Conservation (phyloP, 768 basidiomycete genomes). For the Xanthoconium purpureum region DNA sequence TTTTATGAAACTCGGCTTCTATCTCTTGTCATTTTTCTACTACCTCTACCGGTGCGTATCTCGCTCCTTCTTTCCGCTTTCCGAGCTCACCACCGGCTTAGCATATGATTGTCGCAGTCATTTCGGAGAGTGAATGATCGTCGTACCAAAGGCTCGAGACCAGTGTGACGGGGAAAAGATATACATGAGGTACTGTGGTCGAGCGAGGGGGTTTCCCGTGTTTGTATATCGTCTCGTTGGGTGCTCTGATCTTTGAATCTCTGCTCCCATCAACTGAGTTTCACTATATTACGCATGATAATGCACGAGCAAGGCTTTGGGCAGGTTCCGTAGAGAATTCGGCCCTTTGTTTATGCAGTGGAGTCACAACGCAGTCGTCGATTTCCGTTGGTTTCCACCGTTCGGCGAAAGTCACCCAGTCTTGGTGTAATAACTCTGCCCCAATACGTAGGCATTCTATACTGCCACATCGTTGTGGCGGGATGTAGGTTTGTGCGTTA, state of each 20-base stretch:
- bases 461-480: too few species aligned
- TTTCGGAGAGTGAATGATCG: conserved; percentile 67
- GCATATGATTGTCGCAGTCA: conserved; percentile 87
- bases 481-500: too few species aligned
- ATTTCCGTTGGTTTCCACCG: too few species aligned
- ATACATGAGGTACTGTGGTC: conserved; percentile 8
- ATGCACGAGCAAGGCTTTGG: too few species aligned
- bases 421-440: too few species aligned
- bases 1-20: conserved; percentile 93
- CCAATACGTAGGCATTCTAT: too few species aligned
- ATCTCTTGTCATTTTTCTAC: conserved; percentile 88
- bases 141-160: neutral
- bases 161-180: conserved; percentile 4
- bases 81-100: conserved; percentile 25
- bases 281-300: too few species aligned
- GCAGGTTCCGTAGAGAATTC: too few species aligned
- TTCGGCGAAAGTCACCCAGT: too few species aligned
- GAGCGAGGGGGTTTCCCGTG: conserved; percentile 5
- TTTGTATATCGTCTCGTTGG: conserved; percentile 19
- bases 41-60: conserved; percentile 79
- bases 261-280: neutral
- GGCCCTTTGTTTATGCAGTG: too few species aligned
- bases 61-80: neutral
- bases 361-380: too few species aligned
- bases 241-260: conserved; percentile 21